Conservation (phyloP, 2,329 filamentous ascomycete genomes). For the Ramularia endophylla region DNA sequence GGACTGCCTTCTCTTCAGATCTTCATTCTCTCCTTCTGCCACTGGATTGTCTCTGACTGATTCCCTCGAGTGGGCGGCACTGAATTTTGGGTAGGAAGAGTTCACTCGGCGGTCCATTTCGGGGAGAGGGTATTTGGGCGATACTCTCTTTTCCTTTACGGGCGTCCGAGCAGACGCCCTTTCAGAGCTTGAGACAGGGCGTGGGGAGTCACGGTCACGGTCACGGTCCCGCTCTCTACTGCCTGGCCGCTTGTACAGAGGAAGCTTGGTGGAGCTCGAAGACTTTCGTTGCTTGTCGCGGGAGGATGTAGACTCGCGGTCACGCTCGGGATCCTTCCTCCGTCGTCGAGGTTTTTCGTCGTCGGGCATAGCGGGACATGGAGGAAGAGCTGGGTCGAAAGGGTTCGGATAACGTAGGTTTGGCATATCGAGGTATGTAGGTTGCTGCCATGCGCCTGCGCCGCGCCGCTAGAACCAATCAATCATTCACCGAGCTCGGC, state of each 20-base stretch:
- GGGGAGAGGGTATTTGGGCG: conserved; percentile 36
- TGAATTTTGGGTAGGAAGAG: conserved; percentile 74
- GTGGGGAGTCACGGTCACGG: conserved; percentile 21
- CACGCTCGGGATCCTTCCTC: conserved; percentile 26
- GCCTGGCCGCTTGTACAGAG: conserved; percentile 18
- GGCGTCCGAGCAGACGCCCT: conserved; percentile 3
- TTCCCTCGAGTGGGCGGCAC: conserved; percentile 89
- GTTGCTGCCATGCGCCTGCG: no score
- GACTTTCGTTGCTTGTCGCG: conserved; percentile 27
- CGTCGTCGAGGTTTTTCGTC: conserved; percentile 25
- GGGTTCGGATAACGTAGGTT: conserved; percentile 13
- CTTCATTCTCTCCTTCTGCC: conserved; percentile 35
- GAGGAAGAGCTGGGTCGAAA: conserved; percentile 15
- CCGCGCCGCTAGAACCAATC: no score
- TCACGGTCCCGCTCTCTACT: conserved; percentile 25
- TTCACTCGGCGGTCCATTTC: conserved; percentile 42
- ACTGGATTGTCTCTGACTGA: conserved; percentile 57
- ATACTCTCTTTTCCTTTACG: conserved; percentile 13
- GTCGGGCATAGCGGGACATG: conserved; percentile 19
- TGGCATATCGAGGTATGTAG: conserved; percentile 6
- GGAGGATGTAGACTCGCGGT: conserved; percentile 21
- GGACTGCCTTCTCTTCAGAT: conserved; percentile 24
- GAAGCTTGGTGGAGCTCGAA: conserved; percentile 22
- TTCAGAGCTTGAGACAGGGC: conserved; percentile 8
- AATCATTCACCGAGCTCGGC: background rate